Evolutionary conservation across 1,139 yeast genomes (phyloP).

Genomic region (Kodamaea arcana): DNA sequence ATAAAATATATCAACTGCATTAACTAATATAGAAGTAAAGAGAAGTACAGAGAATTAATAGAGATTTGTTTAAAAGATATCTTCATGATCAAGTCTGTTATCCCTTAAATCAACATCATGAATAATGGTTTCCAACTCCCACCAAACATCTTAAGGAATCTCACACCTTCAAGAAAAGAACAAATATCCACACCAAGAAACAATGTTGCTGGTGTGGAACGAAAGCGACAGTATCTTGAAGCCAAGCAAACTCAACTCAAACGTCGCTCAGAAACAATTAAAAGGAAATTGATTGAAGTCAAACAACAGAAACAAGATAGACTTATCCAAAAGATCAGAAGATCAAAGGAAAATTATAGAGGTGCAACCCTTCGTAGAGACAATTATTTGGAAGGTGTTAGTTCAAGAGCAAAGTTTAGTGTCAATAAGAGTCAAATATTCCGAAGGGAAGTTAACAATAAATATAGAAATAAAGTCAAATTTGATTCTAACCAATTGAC

Average conservation of each 20-base stretch:
- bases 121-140: conserved; percentile 6
- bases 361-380: neutral
- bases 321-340: neutral
- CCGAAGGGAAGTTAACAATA: no score
- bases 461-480: no score
- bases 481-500: neutral
- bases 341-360: neutral
- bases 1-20: no score
- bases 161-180: conserved; percentile 6
- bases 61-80: no score
- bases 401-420: neutral
- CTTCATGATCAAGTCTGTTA: no score
- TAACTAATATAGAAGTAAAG: no score
- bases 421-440: no score
- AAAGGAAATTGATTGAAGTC: conserved; percentile 2
- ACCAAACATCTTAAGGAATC: conserved; percentile 7
- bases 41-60: no score
- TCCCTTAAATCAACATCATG: neutral
- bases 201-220: neutral
- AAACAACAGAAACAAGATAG: conserved; percentile 2
- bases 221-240: neutral
- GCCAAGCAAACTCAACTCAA: conserved; percentile 1
- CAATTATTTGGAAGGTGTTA: neutral
- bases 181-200: neutral
- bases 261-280: conserved; percentile 5